Base-by-base conservation (phyloP, 179 eudicot genomes). In the Camellia oleifera region DNA sequence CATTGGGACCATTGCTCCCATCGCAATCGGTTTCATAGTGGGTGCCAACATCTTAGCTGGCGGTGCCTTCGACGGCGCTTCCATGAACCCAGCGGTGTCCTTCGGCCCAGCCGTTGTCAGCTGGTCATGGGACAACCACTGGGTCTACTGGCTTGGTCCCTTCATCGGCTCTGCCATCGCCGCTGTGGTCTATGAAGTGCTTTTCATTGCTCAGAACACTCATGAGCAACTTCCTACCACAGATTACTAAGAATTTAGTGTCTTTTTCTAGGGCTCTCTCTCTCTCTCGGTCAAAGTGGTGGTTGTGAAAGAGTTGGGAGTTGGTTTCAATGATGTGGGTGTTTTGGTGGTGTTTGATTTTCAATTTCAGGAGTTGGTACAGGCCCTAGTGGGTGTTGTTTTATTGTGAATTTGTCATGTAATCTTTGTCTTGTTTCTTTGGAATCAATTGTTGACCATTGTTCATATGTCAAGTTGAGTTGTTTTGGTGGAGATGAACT, bases 61-160 rank as follows among this genome's bases (percentile, higher is more conserved):
- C 52, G 92, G 90, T 26, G 90, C 90, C 69, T 89, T 89, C 62
- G 89, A 88, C 60, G 90, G 90, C 68, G 92, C 92, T 7, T 89
- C 90, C 50, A 89, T 89, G 92, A 89, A 89, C 88, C 92, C 92
- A 2, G 90, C 92, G 0, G 90, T 89, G 76, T 87, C 92, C 12
- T 89, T 89, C 52, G 90, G 92, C 8, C 92, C 92, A 0, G 92
- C 92, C 44, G 89, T 89, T 8, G 90, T 89, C 5, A 89, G 90
- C 85, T 89, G 92, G 92, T 72, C 90, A n/a, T 89, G 90, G 90
- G 52, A 58, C 75, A 77, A 75, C 86, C 92, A 89, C 85, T 87
- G 90, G 90, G 88, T 89, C 79, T 89, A 89, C 85, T 89, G 92
- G 90, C 80, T 86, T 42, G 92, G 92, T 18, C 92, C 92, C 7